Conservation (phyloP, 2,329 filamentous ascomycete genomes). For the Aspergillus ibericus region DNA sequence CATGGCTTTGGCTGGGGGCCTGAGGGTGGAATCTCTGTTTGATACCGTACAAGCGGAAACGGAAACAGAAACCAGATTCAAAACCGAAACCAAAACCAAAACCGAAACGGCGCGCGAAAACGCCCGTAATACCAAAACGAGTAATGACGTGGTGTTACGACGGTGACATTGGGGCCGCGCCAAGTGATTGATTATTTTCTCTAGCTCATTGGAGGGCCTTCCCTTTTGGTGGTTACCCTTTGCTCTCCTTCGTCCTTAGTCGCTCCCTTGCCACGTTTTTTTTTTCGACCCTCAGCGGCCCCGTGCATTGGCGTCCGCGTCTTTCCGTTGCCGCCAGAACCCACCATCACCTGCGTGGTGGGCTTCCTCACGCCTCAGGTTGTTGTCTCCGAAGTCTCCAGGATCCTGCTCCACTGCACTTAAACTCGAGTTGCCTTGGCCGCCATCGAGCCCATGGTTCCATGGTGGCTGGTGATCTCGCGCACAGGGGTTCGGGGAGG, state of each 20-base stretch:
- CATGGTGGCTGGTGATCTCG: conserved; percentile 3
- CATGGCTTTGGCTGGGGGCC: conserved; percentile 1
- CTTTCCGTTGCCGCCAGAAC: conserved; percentile 34
- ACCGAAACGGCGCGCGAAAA: conserved; percentile 4
- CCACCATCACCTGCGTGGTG: conserved; percentile 25
- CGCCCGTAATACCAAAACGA: background rate
- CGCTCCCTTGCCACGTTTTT: conserved; percentile 32
- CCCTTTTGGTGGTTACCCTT: background rate
- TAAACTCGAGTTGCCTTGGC: conserved; percentile 16
- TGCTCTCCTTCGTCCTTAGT: conserved; percentile 4
- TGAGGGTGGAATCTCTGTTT: background rate
- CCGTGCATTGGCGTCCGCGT: conserved; percentile 36
- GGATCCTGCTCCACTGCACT: conserved; percentile 14
- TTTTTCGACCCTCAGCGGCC: conserved; percentile 33
- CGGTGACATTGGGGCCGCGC: conserved; percentile 1
- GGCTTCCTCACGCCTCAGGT: conserved; percentile 14
- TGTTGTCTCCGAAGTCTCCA: conserved; percentile 17
- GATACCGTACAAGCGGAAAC: background rate
- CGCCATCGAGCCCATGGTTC: conserved; percentile 11
- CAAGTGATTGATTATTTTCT: conserved; percentile 6
- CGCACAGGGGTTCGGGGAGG: conserved; percentile 1
- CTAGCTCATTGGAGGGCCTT: background rate
- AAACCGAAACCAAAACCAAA: background rate
- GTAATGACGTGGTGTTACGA: background rate
- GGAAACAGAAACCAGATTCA: background rate